These are phyloP conservation scores for Tetradesmus obliquus DNA, from an alignment of 139 green algal genomes.

Conservation along the genomic window DNA sequence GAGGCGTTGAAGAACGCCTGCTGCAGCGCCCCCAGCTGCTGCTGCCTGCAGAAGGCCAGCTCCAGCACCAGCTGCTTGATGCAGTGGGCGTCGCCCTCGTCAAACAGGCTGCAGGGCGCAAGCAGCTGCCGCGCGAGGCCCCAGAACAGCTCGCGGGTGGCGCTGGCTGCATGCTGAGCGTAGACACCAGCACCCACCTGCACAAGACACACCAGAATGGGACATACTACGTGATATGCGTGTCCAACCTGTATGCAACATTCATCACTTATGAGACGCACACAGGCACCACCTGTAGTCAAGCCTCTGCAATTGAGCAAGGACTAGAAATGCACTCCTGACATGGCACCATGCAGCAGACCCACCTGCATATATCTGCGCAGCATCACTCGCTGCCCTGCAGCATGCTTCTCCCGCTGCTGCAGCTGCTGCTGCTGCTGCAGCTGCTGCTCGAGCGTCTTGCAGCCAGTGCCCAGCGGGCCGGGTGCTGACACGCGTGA, in stretches of 20 bases:
- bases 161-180: not conserved
- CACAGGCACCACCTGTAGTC: not conserved
- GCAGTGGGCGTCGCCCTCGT: not conserved
- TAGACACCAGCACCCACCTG: conserved; percentile 28
- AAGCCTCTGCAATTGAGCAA: no score
- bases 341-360: not conserved
- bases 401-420: not conserved
- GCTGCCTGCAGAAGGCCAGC: conserved; percentile 5
- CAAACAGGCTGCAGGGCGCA: conserved; percentile 40
- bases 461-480: not conserved
- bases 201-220: no score
- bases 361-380: conserved; percentile 21
- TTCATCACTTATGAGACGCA: no score
- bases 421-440: conserved; percentile 18
- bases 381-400: not conserved
- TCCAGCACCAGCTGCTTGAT: conserved; percentile 33
- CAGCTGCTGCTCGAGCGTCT: not conserved
- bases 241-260: no score
- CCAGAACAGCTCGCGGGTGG: conserved; percentile 35
- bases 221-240: no score
- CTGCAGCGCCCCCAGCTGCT: conserved; percentile 26
- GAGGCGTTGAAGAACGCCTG: conserved; percentile 28
- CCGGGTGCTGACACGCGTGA: not conserved
- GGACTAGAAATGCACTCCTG: no score
- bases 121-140: conserved; percentile 2